Evolutionary conservation across 306 rosid genomes (phyloP).

Genomic region (Comarum palustre): DNA sequence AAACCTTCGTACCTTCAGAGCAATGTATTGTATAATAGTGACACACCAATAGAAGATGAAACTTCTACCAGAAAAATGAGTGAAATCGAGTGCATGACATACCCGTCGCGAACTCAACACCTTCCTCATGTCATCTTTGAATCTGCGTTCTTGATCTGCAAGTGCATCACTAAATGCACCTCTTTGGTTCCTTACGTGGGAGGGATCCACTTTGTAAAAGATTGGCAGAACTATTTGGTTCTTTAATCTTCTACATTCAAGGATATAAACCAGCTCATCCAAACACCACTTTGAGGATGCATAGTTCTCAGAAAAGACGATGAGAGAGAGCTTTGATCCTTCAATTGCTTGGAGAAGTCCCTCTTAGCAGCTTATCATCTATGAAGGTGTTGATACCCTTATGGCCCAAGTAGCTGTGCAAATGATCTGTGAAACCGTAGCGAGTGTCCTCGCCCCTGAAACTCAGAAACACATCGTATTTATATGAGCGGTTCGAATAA

Average conservation of each 20-base stretch:
- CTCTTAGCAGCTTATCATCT: neutral
- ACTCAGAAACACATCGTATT: neutral
- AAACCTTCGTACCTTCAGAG: too few relatives aligned
- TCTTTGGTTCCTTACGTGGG: neutral
- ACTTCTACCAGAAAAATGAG: too few relatives aligned
- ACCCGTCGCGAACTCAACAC: neutral
- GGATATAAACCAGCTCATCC: neutral
- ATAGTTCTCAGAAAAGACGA: neutral
- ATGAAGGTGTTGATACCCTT: neutral
- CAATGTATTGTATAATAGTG: too few relatives aligned
- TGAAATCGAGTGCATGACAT: neutral
- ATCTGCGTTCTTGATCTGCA: neutral
- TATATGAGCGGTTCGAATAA: too few relatives aligned
- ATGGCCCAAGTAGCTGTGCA: neutral
- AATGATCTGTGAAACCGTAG: neutral
- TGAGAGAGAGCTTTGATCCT: neutral
- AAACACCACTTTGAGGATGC: conserved; percentile 1
- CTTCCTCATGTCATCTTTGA: neutral
- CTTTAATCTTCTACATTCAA: neutral
- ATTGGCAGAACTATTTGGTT: neutral
- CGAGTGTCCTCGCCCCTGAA: neutral
- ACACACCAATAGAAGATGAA: too few relatives aligned
- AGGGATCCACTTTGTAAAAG: neutral
- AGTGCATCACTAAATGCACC: neutral
- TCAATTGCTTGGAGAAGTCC: neutral